Percentiles rank a stretch among this genome's conserved stretches.
Conservation (phyloP, 169 alveolate species). For the Cryptosporidium sp. region DNA sequence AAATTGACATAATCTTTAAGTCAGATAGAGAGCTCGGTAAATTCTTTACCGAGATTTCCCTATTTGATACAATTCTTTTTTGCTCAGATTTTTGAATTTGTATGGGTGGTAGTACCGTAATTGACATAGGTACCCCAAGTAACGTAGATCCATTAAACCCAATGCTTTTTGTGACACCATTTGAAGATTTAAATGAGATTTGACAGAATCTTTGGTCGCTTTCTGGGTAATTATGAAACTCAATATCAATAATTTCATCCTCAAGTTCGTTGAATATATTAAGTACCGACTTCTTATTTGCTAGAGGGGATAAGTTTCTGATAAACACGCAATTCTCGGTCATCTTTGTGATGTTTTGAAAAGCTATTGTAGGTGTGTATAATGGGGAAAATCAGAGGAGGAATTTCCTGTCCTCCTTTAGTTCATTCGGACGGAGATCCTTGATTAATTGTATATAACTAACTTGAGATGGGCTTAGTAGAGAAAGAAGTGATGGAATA, state of each 20-base stretch:
- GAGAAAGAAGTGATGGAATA: neutral
- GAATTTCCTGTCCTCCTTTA: neutral
- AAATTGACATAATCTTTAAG: neutral
- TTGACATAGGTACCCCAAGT: conserved; percentile 72
- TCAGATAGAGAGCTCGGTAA: conserved; percentile 25
- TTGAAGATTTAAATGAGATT: conserved; percentile 46
- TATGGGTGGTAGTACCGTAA: conserved; percentile 61
- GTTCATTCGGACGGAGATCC: neutral
- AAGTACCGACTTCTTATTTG: conserved; percentile 56
- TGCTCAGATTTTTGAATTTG: conserved; percentile 24
- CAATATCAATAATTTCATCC: conserved; percentile 28
- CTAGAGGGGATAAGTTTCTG: conserved; percentile 63
- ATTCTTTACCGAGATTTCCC: conserved; percentile 22
- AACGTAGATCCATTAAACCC: conserved; percentile 63
- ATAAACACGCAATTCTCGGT: conserved; percentile 53
- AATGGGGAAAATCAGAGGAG: too few relatives aligned
- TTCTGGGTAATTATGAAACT: conserved; percentile 40
- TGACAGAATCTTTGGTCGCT: conserved; percentile 69
- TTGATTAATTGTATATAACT: too few relatives aligned
- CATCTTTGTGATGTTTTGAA: neutral
- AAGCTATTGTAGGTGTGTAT: neutral
- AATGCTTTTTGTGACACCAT: conserved; percentile 50
- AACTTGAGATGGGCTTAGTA: too few relatives aligned
- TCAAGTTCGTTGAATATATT: conserved; percentile 20
- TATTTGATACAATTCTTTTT: conserved; percentile 23